Evolutionary conservation across 2,329 filamentous ascomycete species (phyloP).

Genomic region (Ophiocordyceps camponoti-floridani): DNA sequence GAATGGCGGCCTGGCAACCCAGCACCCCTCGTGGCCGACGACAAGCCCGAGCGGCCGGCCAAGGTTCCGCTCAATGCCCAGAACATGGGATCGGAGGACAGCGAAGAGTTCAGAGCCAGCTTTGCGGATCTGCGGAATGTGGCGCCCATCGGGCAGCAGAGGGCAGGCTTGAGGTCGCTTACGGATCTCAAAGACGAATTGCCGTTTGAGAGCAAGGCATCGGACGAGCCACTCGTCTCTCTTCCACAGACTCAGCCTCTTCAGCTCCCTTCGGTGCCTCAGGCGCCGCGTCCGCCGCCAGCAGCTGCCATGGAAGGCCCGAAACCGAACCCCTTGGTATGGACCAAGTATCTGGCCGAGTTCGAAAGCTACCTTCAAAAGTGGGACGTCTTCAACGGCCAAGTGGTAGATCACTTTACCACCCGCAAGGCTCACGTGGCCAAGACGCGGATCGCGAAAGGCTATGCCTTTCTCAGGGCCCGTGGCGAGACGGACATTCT

Average conservation of each 20-base stretch:
- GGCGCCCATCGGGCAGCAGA: constrained; percentile 31
- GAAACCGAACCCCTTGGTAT: constrained; percentile 23
- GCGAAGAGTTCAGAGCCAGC: constrained; percentile 33
- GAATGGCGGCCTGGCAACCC: constrained; percentile 39
- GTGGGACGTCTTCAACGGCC: constrained; percentile 30
- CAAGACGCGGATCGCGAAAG: constrained; percentile 20
- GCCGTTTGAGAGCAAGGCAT: constrained; percentile 35
- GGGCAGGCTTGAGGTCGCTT: constrained; percentile 32
- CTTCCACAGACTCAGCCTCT: constrained; percentile 17
- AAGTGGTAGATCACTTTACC: constrained; percentile 36
- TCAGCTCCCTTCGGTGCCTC: constrained; percentile 28
- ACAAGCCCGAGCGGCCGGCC: constrained; percentile 4
- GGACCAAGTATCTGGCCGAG: constrained; percentile 31
- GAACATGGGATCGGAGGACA: constrained; percentile 34
- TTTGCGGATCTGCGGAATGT: constrained; percentile 37
- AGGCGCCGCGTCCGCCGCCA: constrained; percentile 28
- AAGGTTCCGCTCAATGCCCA: constrained; percentile 13
- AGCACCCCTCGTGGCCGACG: constrained; percentile 8
- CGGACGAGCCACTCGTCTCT: constrained; percentile 20
- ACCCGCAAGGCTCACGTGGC: constrained; percentile 28
- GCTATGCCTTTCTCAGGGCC: constrained; percentile 24
- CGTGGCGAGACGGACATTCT: constrained; percentile 27
- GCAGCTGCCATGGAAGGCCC: constrained; percentile 22
- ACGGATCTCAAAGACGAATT: constrained; percentile 36
- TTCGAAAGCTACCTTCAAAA: constrained; percentile 35